Conservation (phyloP, 2,329 filamentous ascomycete species). For the Paraphaeosphaeria minitans region DNA sequence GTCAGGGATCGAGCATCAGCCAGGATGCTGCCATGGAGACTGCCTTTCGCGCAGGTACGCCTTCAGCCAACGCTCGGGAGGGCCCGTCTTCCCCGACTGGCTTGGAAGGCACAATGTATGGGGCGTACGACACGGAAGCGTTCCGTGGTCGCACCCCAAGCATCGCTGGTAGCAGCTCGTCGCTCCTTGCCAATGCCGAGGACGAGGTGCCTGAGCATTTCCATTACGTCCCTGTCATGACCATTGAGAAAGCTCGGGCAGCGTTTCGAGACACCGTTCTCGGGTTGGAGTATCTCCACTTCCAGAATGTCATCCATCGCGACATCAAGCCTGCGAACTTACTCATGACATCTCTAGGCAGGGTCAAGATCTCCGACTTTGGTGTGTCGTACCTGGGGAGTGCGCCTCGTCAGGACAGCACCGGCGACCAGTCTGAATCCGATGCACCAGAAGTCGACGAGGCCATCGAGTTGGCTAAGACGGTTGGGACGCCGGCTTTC, state of each 20-base stretch:
- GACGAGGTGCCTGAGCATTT: constrained; percentile 80
- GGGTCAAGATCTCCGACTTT: constrained; percentile 98
- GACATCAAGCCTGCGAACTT: constrained; percentile 75
- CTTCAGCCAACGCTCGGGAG: constrained; percentile 20
- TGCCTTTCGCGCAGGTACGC: constrained; percentile 36
- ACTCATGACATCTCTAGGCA: constrained; percentile 80
- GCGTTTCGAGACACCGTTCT: constrained; percentile 93
- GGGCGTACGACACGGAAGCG: constrained; percentile 65
- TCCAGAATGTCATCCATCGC: constrained; percentile 57
- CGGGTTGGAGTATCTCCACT: constrained; percentile 83
- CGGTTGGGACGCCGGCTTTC: constrained; percentile 95
- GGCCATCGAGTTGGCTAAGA: constrained; percentile 95
- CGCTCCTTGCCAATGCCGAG: constrained; percentile 48
- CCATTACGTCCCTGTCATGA: constrained; percentile 92
- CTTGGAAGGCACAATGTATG: constrained; percentile 79
- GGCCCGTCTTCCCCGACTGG: constrained; percentile 50
- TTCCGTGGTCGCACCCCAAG: constrained; percentile 75
- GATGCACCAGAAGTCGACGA: constrained; percentile 89
- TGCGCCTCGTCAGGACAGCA: constrained; percentile 79
- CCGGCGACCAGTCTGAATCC: constrained; percentile 73
- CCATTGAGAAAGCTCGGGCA: constrained; percentile 77
- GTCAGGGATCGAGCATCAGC: constrained; percentile 21
- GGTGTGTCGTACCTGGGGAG: constrained; percentile 96
- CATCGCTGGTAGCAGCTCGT: constrained; percentile 76
- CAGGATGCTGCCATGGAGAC: constrained; percentile 42